Base-by-base conservation (phyloP, 164 flowering plant genomes). In the Hamamelis virginiana region DNA sequence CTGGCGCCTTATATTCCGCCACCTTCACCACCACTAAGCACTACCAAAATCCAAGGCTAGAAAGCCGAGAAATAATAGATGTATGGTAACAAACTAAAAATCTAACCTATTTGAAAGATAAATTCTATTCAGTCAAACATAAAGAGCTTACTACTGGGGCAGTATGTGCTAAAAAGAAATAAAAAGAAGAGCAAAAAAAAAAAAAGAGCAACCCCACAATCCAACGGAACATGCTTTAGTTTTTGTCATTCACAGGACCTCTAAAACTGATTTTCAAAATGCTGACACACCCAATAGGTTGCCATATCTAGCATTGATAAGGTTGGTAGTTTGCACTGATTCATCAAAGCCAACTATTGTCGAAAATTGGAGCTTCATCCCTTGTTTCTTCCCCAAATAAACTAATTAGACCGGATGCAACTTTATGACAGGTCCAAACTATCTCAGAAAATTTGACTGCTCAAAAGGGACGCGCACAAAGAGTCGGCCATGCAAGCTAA, bases 401-500 rank as follows among this genome's bases (percentile, higher is more conserved):
- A 4, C 4, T 16, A 33, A 33, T 59, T 59, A 28, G 28, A 59
- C 27, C 27, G 5, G 22, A 55, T 19, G 13, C 26, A 10, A 21
- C 10, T 0, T 21, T 22, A 55, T 26, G 15, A 11, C 3, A 55
- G 26, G 27, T 66, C 66, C 57, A 73, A 33, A 44, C 68, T 18
- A 68, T 26, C 70, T 71, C 58, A 28, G 19, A 22, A 46, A 73
- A 57, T 51, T 64, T 41, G 16, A 53, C 62, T 77, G 78, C 79
- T 83, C 87, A 56, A 83, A 83, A 18, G 91, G 91, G 5, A 85
- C 85, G 19, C 87, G 88, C 0, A 85, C 82, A 72, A 75, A 83
- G 23, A 87, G 76, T 23, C 84, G 81, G 5, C 91, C 91, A 45
- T 87, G 91, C 67, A 87, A 59, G 73, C 86, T 85, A 55, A 87